Evolutionary conservation across 1,139 yeast genomes (phyloP).

Genomic region (Saccharomycopsis crataegensis): DNA sequence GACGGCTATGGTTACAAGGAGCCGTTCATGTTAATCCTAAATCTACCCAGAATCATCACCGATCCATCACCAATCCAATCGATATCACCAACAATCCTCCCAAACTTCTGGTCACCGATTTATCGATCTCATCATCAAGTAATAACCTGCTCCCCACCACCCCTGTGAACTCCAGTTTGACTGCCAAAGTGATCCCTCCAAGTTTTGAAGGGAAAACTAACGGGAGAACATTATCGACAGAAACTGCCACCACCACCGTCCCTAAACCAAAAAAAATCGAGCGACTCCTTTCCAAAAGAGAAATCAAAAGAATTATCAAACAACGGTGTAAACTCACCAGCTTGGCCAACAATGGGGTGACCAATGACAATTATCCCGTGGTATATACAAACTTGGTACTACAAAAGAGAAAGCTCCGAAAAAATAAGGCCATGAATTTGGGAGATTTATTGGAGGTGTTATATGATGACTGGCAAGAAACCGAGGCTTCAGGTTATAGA

Average conservation of each 20-base stretch:
- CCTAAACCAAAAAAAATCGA: slow-evolving; percentile 5
- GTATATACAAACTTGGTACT: slow-evolving; percentile 53
- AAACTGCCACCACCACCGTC: neutral
- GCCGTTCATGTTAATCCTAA: slow-evolving; percentile 20
- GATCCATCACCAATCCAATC: neutral
- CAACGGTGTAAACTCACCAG: slow-evolving; percentile 2
- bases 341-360: slow-evolving; percentile 21
- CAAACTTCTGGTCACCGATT: neutral
- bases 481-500: slow-evolving; percentile 33
- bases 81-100: neutral
- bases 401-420: slow-evolving; percentile 48
- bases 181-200: neutral
- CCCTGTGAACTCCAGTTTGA: neutral
- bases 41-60: neutral
- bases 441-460: slow-evolving; percentile 52
- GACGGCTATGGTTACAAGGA: slow-evolving; percentile 48
- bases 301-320: slow-evolving; percentile 8
- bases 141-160: neutral
- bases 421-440: slow-evolving; percentile 43
- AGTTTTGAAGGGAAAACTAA: neutral
- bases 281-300: slow-evolving; percentile 5
- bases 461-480: slow-evolving; percentile 62
- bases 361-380: slow-evolving; percentile 42
- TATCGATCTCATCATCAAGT: slow-evolving; percentile 4
- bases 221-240: neutral